Base-by-base conservation (phyloP, 2,329 filamentous ascomycete species). In the Aspergillus brunneoviolaceus region DNA sequence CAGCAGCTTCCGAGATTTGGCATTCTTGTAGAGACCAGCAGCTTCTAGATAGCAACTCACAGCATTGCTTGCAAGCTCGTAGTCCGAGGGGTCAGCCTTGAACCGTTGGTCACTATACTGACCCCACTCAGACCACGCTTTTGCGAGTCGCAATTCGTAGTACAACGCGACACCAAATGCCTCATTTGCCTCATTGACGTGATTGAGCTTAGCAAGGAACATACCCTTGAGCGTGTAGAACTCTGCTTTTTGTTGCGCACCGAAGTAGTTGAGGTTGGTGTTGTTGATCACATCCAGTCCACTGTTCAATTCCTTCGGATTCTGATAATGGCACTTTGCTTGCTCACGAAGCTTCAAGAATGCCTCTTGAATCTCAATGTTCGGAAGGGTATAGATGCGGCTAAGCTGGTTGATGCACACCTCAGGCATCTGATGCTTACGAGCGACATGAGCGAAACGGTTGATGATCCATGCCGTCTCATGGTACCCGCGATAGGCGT, bases 391-490 rank as follows among this genome's bases (percentile, higher is more conserved):
- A 76, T 99, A 99, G 73, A 99, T 99, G 64, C 94, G 90, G 72
- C 94, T 96, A 21, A 99, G 85, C 73, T 99, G 95, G 65, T 87
- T 94, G 77, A 99, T 97, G 80, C 96, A 99, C 31, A 99, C 95
- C 64, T 99, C 95, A 0, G 93, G 91, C 68, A 99, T 87, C 68
- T 91, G 94, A 76, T 99, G 95, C 81, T 99, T 99, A 59, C 95
- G 88, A 51, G 95, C 95, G 48, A 99, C 95, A 73, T 99, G 95
- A 1, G 95, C 96, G 71, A 99, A 99, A 19, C 95, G 86, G 76
- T 99, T 99, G 77, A 99, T 99, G 68, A 99, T 99, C 95, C 95
- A 99, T 2, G 95, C 95, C 12, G 95, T 99, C 79, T 99, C 95
- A 70, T 99, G 95, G 73, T 96, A 99, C 27, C 95, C 95, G 49